A percentile compares a stretch with the other conserved stretches of the same genome.
These are phyloP conservation scores for Microstegium vimineum DNA, from an alignment of 176 grass and related monocot species.

Conservation along the genomic window DNA sequence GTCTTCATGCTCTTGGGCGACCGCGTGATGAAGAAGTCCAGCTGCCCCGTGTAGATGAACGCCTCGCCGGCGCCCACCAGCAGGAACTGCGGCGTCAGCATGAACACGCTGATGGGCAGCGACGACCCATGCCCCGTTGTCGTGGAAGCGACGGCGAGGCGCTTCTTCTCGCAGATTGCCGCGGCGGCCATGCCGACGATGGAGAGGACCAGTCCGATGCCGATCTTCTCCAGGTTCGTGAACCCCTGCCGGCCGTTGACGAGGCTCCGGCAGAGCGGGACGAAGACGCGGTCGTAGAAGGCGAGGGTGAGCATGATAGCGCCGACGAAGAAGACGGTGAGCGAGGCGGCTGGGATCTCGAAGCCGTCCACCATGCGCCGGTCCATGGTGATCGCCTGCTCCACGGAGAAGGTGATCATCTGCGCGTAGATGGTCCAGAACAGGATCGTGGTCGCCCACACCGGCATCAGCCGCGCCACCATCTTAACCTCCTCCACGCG, in stretches of 20 bases:
- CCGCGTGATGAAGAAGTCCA: slow-evolving; percentile 89
- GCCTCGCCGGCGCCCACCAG: slow-evolving; percentile 78
- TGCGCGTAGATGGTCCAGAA: slow-evolving; percentile 92
- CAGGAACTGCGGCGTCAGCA: slow-evolving; percentile 70
- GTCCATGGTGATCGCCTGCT: slow-evolving; percentile 85
- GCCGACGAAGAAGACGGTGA: slow-evolving; percentile 74
- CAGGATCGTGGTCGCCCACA: slow-evolving; percentile 88
- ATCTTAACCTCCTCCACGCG: slow-evolving; percentile 88
- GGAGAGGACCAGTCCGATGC: slow-evolving; percentile 63
- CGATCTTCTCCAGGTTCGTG: slow-evolving; percentile 68
- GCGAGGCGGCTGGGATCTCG: slow-evolving; percentile 65
- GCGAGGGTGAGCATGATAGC: slow-evolving; percentile 67
- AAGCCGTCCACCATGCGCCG: slow-evolving; percentile 54
- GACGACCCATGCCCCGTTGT: background rate
- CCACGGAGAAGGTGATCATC: slow-evolving; percentile 89
- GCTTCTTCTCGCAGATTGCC: slow-evolving; percentile 50
- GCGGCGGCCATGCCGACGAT: slow-evolving; percentile 54
- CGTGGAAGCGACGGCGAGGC: slow-evolving; percentile 26
- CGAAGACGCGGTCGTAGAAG: slow-evolving; percentile 62
- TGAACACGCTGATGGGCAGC: slow-evolving; percentile 72
- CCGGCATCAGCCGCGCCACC: slow-evolving; percentile 66
- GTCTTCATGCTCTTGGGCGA: slow-evolving; percentile 92
- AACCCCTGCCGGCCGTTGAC: slow-evolving; percentile 35
- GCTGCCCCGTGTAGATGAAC: slow-evolving; percentile 84
- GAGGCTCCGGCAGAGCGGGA: slow-evolving; percentile 53